Base-by-base conservation (phyloP, 139 green algal species). In the Nannochloris sp. region DNA sequence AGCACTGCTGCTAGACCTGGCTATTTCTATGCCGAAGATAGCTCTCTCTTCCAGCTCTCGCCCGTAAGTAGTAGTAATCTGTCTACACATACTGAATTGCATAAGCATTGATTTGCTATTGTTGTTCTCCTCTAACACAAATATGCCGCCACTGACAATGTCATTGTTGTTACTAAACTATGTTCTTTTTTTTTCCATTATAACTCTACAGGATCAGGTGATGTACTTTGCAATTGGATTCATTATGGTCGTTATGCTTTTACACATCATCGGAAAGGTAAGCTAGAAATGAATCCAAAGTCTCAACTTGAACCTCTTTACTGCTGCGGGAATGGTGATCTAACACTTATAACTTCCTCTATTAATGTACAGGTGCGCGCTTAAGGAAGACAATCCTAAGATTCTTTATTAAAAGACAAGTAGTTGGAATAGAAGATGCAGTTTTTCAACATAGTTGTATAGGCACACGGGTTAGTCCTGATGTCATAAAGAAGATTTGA, bases 251-350 rank as follows among this genome's bases (percentile, higher is more conserved):
- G 71, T 78, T 19, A 73, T 78, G 31, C 64, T 78, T 9, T 56
- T 76, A 15, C 71, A 78, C 38, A 78, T 78, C 23, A 56, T 78
- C 30, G 71, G 71, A 58, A 78, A 78, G 81, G 74, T 90, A 12
- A 45, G 37, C 9, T 45, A 45, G 37, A 45, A 12, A 45, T 45
- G 37, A 45, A n/a, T n/a, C n/a, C n/a, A n/a, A n/a, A n/a, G n/a
- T n/a, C n/a, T n/a, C n/a, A n/a, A n/a, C n/a, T n/a, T n/a, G n/a
- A n/a, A n/a, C n/a, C n/a, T n/a, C n/a, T n/a, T n/a, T n/a, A n/a
- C n/a, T n/a, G n/a, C n/a, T n/a, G n/a, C n/a, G n/a, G n/a, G n/a
- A n/a, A n/a, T n/a, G n/a, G n/a, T n/a, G n/a, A n/a, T n/a, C n/a
- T n/a, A n/a, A n/a, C n/a, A n/a, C n/a, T n/a, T n/a, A n/a, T n/a